These are phyloP conservation scores for Sarocladium kiliense DNA, from an alignment of 2,329 filamentous ascomycete genomes.

Conservation along the genomic window DNA sequence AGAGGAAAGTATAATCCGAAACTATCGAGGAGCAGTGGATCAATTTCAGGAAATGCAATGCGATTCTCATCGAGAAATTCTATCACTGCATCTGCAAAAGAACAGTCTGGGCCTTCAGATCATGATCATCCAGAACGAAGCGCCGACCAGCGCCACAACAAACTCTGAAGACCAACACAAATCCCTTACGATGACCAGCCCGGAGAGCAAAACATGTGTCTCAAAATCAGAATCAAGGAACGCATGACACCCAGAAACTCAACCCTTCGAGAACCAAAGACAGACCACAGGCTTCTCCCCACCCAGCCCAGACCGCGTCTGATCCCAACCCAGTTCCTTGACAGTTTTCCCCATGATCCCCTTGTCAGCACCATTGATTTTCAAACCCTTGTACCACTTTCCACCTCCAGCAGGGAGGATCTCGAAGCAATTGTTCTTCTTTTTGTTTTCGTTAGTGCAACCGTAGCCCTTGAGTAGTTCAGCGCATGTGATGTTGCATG, in stretches of 20 bases:
- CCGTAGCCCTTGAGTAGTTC: conserved; percentile 57
- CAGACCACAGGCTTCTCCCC: conserved; percentile 52
- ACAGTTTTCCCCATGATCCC: conserved; percentile 44
- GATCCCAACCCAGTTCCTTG: conserved; percentile 55
- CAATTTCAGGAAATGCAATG: too few species aligned
- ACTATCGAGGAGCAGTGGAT: not conserved
- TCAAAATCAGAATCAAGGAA: not conserved
- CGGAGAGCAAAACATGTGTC: not conserved
- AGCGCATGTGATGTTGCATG: conserved; percentile 44
- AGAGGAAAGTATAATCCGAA: too few species aligned
- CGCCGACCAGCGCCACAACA: too few species aligned
- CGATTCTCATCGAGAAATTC: too few species aligned
- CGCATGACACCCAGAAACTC: not conserved
- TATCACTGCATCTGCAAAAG: too few species aligned
- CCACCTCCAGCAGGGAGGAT: conserved; percentile 50
- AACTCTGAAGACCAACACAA: not conserved
- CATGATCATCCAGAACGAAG: not conserved
- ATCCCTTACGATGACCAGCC: not conserved
- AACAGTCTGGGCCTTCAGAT: not conserved
- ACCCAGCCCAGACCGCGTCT: conserved; percentile 38
- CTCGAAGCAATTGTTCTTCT: conserved; percentile 54
- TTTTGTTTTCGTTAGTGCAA: conserved; percentile 41
- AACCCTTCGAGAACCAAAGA: conserved; percentile 53
- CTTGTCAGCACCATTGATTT: conserved; percentile 44
- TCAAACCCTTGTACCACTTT: conserved; percentile 53